phyloP scores from a whole-genome alignment of 192 early-diverging fungal genomes.

The Borealophlyctis nickersoniae region DNA sequence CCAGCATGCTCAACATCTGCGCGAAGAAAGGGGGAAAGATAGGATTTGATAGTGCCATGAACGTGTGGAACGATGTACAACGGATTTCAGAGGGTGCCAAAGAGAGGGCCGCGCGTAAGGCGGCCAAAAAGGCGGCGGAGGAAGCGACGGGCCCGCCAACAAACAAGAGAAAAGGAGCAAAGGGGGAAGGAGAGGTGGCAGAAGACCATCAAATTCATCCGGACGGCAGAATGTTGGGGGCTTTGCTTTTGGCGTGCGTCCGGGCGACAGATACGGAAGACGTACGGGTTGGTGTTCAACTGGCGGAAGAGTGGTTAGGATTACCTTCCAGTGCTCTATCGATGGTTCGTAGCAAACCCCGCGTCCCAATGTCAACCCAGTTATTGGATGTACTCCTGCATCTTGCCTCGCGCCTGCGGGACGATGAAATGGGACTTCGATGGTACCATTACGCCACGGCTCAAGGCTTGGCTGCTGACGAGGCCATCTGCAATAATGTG shows the following conservation, averaged over 20 bases:
- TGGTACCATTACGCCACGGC: constrained; percentile 4
- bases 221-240: constrained; percentile 7
- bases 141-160: neutral
- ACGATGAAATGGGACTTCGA: constrained; percentile 3
- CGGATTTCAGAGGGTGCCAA: neutral
- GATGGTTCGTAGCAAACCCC: too few relatives aligned
- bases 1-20: constrained; percentile 18
- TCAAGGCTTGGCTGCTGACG: neutral
- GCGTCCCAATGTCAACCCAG: constrained; percentile 1
- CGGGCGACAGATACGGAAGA: constrained; percentile 5
- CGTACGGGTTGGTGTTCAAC: neutral
- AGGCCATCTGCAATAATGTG: constrained; percentile 3
- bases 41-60: neutral
- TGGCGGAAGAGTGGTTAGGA: constrained; percentile 7
- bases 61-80: constrained; percentile 10
- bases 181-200: neutral
- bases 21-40: constrained; percentile 1
- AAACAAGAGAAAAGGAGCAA: neutral
- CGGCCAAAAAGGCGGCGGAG: neutral
- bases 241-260: constrained; percentile 12
- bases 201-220: neutral
- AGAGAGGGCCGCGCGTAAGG: neutral
- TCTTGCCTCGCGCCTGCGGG: constrained; percentile 9
- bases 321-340: neutral
- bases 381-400: constrained; percentile 4